Percentiles rank a stretch among this genome's conserved stretches.
Evolutionary conservation across 1,284 basidiomycete genomes (phyloP).

Genomic region (Pascua sp.): DNA sequence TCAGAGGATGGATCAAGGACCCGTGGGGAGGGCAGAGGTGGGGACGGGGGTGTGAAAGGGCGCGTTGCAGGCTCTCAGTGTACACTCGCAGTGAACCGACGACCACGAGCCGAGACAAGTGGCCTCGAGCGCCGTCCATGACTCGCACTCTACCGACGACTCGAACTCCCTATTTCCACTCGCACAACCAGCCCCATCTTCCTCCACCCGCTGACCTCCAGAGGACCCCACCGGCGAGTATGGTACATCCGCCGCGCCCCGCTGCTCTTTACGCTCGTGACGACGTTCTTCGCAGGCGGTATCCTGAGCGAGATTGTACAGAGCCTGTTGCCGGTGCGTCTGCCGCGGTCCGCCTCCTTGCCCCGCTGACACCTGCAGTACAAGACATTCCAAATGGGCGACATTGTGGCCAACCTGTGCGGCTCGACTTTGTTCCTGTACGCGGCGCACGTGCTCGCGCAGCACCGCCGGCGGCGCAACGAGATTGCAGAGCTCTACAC

Average conservation of each 20-base stretch:
- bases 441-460: conserved; percentile 36
- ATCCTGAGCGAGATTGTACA: conserved; percentile 47
- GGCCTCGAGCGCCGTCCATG: not conserved
- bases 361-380: conserved; percentile 24
- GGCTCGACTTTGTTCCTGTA: conserved; percentile 44
- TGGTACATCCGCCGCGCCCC: conserved; percentile 49
- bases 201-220: conserved; percentile 10
- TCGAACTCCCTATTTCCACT: too few species aligned
- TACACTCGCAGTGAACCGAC: too few species aligned
- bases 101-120: too few species aligned
- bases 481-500: conserved; percentile 45
- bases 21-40: too few species aligned
- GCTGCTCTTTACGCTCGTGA: conserved; percentile 36
- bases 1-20: too few species aligned
- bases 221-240: conserved; percentile 36
- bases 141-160: not conserved
- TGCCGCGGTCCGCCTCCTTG: not conserved
- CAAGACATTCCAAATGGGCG: conserved; percentile 47
- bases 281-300: conserved; percentile 43
- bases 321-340: conserved; percentile 43
- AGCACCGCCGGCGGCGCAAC: conserved; percentile 24
- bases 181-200: too few species aligned
- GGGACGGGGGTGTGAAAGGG: too few species aligned
- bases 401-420: conserved; percentile 46
- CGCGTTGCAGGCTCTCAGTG: too few species aligned